Evolutionary conservation across 2,329 filamentous ascomycete species (phyloP).

Genomic region (Didymella pinodella): DNA sequence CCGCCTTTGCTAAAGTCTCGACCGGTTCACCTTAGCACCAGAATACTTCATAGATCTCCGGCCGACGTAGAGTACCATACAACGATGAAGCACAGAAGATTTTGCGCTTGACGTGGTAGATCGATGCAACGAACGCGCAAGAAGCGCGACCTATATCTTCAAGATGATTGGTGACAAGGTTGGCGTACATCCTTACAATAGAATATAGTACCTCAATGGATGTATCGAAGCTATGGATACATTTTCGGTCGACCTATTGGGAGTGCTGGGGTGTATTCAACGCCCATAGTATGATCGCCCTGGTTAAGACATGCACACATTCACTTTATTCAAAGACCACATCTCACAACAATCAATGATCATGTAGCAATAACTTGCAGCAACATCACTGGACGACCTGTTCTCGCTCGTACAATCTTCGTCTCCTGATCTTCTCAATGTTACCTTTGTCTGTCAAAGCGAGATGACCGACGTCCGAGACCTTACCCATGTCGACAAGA

Average conservation of each 20-base stretch:
- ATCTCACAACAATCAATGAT: too few relatives aligned
- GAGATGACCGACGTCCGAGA: neutral
- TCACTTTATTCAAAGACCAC: too few relatives aligned
- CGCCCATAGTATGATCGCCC: too few relatives aligned
- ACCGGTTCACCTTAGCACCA: neutral
- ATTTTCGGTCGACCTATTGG: neutral
- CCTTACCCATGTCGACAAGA: neutral
- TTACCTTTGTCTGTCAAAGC: neutral
- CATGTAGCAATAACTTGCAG: too few relatives aligned
- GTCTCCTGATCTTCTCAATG: neutral
- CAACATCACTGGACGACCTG: too few relatives aligned
- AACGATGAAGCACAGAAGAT: conserved; percentile 6
- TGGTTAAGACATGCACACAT: too few relatives aligned
- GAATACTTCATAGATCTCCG: neutral
- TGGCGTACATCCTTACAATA: too few relatives aligned
- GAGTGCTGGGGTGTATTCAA: too few relatives aligned
- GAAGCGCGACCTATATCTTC: neutral
- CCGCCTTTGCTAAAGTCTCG: neutral
- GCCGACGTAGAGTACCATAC: conserved; percentile 5
- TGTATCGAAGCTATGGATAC: too few relatives aligned
- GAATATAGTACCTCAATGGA: too few relatives aligned
- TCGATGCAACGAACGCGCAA: neutral
- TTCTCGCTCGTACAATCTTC: neutral
- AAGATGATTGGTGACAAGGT: neutral
- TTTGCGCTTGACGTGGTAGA: neutral